Conservation (phyloP, 2,329 filamentous ascomycete species). For the Phaeosphaeriaceae sp. region DNA sequence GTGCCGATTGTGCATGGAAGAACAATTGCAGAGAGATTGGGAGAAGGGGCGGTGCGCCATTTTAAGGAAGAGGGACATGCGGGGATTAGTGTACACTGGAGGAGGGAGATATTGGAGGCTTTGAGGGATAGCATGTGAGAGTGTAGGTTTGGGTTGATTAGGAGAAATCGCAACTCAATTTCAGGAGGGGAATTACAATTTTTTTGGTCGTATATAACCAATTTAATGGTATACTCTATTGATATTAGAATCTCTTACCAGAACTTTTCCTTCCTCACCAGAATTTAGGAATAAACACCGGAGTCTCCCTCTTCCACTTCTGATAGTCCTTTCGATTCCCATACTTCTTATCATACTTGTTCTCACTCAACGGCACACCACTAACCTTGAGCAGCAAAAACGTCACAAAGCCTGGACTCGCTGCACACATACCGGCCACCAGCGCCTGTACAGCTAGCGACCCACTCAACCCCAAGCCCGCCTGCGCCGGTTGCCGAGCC, state of each 20-base stretch:
- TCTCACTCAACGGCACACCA: conserved; percentile 70
- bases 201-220: neutral
- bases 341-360: conserved; percentile 71
- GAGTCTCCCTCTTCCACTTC: conserved; percentile 71
- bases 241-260: no score
- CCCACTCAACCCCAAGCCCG: conserved; percentile 62
- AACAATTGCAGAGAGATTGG: conserved; percentile 37
- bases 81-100: conserved; percentile 15
- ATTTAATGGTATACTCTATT: neutral
- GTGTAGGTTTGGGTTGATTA: no score
- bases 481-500: conserved; percentile 59
- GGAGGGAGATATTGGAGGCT: conserved; percentile 6
- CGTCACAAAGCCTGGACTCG: conserved; percentile 69
- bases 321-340: conserved; percentile 70
- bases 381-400: conserved; percentile 69
- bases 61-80: conserved; percentile 44
- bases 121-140: conserved; percentile 1
- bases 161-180: neutral
- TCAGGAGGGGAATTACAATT: no score
- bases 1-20: conserved; percentile 42
- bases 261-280: conserved; percentile 29
- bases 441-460: conserved; percentile 50
- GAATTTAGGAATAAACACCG: conserved; percentile 68
- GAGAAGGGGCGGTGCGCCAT: conserved; percentile 30
- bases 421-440: conserved; percentile 59